Percentiles rank a stretch among this genome's conserved stretches.
phyloP scores from a whole-genome alignment of 352 stramenopile species.

The Pythium dissimile region DNA sequence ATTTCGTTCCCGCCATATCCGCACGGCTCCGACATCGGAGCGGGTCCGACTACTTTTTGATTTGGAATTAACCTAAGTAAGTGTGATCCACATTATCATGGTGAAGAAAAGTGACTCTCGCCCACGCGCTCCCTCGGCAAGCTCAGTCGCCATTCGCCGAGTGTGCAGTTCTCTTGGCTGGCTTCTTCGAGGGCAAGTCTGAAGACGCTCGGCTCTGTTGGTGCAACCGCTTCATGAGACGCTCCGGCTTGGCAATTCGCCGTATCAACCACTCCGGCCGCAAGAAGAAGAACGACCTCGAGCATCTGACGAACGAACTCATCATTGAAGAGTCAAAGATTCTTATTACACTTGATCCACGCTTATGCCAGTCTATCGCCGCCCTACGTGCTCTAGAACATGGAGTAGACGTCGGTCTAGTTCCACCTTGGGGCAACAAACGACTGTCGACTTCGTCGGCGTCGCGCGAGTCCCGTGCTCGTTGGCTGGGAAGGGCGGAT shows the following conservation, averaged over 20 bases:
- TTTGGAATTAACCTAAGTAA: no score
- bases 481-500: not conserved
- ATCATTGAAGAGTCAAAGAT: not conserved
- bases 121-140: not conserved
- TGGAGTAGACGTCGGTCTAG: not conserved
- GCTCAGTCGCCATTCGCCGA: not conserved
- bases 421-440: not conserved
- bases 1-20: not conserved
- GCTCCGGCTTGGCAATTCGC: not conserved
- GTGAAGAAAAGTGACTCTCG: not conserved
- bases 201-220: not conserved
- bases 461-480: not conserved
- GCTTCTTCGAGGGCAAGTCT: not conserved
- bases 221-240: not conserved
- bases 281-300: not conserved
- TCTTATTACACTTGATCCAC: not conserved
- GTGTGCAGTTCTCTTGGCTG: not conserved
- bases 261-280: not conserved
- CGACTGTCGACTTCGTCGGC: not conserved
- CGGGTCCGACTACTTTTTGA: no score
- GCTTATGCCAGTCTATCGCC: not conserved
- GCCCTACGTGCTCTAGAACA: not conserved
- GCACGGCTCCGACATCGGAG: no score
- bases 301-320: not conserved
- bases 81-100: no score